Evolutionary conservation across 352 stramenopile species (phyloP), one percentile per base, ranked within the genome.

Genomic region (Pythium pectinolyticum): DNA sequence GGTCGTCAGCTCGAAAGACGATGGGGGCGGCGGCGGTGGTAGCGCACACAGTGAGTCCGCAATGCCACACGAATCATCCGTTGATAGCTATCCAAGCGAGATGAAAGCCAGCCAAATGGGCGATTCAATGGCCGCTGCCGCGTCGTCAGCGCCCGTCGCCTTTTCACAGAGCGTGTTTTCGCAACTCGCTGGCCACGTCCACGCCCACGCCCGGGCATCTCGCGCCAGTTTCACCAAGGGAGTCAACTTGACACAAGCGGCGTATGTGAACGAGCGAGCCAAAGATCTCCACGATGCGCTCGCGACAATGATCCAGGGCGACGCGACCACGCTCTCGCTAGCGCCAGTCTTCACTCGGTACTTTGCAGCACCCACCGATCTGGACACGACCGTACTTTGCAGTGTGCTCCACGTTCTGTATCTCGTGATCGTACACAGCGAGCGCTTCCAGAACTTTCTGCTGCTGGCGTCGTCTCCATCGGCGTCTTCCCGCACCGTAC

Each of bases 141-240:
- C 19, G 1, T 31, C 45, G 24, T 32, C 61, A 70, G 8, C 56
- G 2, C 15, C 47, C 9, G 14, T 63, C 17, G 61, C 27, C 4
- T 50, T 66, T 19, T 72, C 68, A 14, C 68, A 72, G 34, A 72
- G 63, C 48, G 68, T 75, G 10, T 75, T 75, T 24, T 72, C 68
- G 2, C 68, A 75, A 47, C 68, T 75, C 22, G 65, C 68, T 19
- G 68, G 65, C 15, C 63, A 75, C 11, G 68, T 63, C 1, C 59
- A 69, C 27, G 68, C 68, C 0, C 63, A 75, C 20, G 59, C 62
- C 2, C 30, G 65, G 15, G 63, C 68, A 0, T 72, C 58, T 17
- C 56, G 71, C 5, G 28, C 59, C n/a, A 72, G 15, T 6, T 72
- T 72, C 45, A 61, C 68, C 4, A 63, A 75, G 24, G 64, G 69